Evolutionary conservation across 306 rosid genomes (phyloP).

Genomic region (Glycine tomentella): DNA sequence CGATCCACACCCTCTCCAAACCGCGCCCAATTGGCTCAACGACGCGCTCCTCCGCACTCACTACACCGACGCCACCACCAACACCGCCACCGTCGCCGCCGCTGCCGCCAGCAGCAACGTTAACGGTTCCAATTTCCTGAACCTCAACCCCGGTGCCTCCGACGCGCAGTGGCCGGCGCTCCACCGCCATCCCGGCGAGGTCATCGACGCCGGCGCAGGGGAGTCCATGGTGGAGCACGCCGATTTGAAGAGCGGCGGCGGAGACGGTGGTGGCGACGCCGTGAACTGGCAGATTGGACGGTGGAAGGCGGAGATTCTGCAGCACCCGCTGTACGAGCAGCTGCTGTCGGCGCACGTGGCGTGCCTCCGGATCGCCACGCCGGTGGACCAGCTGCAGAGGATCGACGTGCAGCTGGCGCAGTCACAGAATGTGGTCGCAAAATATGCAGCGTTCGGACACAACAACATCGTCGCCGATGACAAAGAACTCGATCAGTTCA

Average conservation of each 20-base stretch:
- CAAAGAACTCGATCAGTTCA: constrained; percentile 88
- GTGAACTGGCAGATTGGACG: constrained; percentile 76
- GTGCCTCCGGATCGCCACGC: constrained; percentile 90
- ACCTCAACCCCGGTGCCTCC: constrained; percentile 69
- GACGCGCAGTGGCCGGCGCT: constrained; percentile 76
- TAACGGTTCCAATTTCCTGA: constrained; percentile 58
- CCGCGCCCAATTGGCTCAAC: constrained; percentile 88
- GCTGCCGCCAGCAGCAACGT: background rate
- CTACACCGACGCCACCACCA: constrained; percentile 35
- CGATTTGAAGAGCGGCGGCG: constrained; percentile 48
- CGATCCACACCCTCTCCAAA: constrained; percentile 61
- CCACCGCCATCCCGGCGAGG: constrained; percentile 73
- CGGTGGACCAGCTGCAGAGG: constrained; percentile 95
- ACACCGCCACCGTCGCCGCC: background rate
- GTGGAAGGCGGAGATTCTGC: constrained; percentile 74
- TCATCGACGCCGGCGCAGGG: constrained; percentile 58
- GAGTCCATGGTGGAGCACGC: constrained; percentile 53
- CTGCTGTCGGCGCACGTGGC: constrained; percentile 83
- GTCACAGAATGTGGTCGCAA: constrained; percentile 93
- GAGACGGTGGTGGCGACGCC: constrained; percentile 36
- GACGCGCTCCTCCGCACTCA: constrained; percentile 77
- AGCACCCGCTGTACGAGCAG: constrained; percentile 83
- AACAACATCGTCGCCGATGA: constrained; percentile 66
- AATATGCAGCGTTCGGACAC: constrained; percentile 77
- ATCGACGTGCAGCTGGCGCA: constrained; percentile 92